Evolutionary conservation across 1,284 basidiomycete genomes (phyloP).

Genomic region (Thecaphora frezii): DNA sequence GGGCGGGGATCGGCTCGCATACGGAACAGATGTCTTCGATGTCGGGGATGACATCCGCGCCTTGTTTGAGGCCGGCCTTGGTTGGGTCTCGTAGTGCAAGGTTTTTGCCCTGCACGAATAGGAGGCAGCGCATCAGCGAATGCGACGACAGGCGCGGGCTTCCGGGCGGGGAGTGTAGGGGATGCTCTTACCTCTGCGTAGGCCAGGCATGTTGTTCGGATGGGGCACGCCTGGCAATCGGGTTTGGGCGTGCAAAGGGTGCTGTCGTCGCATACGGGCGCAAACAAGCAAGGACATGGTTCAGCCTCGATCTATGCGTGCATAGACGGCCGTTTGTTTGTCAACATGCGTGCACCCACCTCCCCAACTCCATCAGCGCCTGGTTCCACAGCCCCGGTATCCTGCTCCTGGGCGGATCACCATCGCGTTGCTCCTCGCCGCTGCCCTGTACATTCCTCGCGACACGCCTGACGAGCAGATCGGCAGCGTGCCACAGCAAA

Average conservation of each 20-base stretch:
- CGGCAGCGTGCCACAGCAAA: conserved; percentile 47
- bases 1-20: conserved; percentile 43
- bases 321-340: too few species aligned
- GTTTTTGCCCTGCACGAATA: background rate
- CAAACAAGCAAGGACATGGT: background rate
- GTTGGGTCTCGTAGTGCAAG: background rate
- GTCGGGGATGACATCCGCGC: conserved; percentile 11
- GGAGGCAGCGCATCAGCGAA: too few species aligned
- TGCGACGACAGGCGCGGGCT: too few species aligned
- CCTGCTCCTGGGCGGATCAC: conserved; percentile 8
- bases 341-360: too few species aligned
- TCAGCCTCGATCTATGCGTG: too few species aligned
- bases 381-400: conserved; percentile 55
- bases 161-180: background rate
- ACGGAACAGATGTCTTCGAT: conserved; percentile 49
- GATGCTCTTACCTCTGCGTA: conserved; percentile 13
- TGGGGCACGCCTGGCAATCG: conserved; percentile 42
- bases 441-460: conserved; percentile 4
- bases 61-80: background rate
- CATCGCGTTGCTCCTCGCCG: background rate
- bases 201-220: conserved; percentile 33
- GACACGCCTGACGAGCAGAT: conserved; percentile 35
- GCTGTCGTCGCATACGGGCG: conserved; percentile 4
- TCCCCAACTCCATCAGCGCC: conserved; percentile 56
- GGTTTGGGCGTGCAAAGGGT: conserved; percentile 48